Percentiles rank a stretch among this genome's conserved stretches.
These are phyloP conservation scores for Blastobotrys mokoenaii DNA, from an alignment of 805 yeast genomes.

Conservation along the genomic window DNA sequence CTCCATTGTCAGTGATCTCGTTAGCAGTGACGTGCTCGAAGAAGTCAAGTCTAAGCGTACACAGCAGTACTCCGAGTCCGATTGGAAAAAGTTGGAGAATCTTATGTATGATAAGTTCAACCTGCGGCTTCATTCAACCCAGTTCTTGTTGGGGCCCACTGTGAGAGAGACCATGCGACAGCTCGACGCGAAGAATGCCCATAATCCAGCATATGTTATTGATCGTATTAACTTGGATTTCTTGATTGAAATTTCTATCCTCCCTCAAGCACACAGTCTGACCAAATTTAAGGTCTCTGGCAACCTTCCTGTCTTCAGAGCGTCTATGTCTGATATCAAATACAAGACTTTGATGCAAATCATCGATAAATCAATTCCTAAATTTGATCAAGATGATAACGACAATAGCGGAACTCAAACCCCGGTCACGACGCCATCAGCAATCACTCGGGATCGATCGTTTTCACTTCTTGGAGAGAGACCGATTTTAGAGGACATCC, in stretches of 20 bases:
- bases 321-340: slow-evolving; percentile 79
- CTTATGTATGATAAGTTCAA: slow-evolving; percentile 87
- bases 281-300: slow-evolving; percentile 71
- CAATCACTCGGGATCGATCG: neutral
- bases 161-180: slow-evolving; percentile 71
- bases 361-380: slow-evolving; percentile 62
- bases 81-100: slow-evolving; percentile 67
- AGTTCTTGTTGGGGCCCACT: slow-evolving; percentile 76
- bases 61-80: slow-evolving; percentile 48
- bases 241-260: slow-evolving; percentile 70
- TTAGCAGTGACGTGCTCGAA: slow-evolving; percentile 56
- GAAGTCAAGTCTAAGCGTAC: slow-evolving; percentile 54
- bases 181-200: slow-evolving; percentile 36
- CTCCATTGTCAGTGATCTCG: slow-evolving; percentile 71
- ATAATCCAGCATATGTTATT: slow-evolving; percentile 52
- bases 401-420: neutral
- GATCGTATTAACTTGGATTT: slow-evolving; percentile 71
- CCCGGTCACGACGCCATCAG: neutral
- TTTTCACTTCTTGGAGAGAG: neutral
- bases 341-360: slow-evolving; percentile 81
- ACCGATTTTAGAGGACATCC: neutral
- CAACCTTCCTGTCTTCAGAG: slow-evolving; percentile 60
- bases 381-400: slow-evolving; percentile 29
- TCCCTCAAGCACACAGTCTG: slow-evolving; percentile 69
- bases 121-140: slow-evolving; percentile 73